These are phyloP conservation scores for Calonectria honghensis DNA, from an alignment of 2,329 filamentous ascomycete species.

Conservation along the genomic window DNA sequence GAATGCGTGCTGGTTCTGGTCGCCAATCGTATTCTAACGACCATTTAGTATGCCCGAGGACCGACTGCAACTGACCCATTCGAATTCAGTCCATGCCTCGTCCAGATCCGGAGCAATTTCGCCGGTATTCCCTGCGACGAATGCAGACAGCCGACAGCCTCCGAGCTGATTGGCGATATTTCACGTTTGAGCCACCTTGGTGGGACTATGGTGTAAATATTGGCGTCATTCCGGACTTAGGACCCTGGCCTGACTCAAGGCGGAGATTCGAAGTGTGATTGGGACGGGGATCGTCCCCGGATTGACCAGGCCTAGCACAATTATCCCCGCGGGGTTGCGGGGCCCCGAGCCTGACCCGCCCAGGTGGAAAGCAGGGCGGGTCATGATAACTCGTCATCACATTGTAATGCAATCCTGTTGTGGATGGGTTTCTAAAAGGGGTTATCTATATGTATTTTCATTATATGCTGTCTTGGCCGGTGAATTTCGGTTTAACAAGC, in stretches of 20 bases:
- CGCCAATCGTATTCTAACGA: no score
- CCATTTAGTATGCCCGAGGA: no score
- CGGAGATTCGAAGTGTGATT: background rate
- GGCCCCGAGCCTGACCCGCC: background rate
- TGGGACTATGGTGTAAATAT: background rate
- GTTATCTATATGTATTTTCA: no score
- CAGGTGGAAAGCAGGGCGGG: background rate
- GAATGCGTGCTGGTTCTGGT: no score
- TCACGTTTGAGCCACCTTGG: background rate
- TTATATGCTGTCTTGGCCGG: no score
- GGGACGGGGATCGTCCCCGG: background rate
- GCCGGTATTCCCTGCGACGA: background rate
- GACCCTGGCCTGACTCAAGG: background rate
- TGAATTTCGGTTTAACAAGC: no score
- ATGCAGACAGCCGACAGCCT: background rate
- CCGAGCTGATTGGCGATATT: background rate
- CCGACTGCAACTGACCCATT: background rate
- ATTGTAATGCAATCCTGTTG: background rate
- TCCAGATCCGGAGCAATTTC: background rate
- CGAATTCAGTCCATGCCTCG: background rate
- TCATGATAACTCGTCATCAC: no score
- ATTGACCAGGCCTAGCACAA: background rate
- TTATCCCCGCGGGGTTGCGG: conserved; percentile 9
- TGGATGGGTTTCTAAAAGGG: no score
- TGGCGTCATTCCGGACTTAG: no score